These are phyloP conservation scores for Pistacia vera DNA, from an alignment of 345 rosid genomes.

Conservation along the genomic window DNA sequence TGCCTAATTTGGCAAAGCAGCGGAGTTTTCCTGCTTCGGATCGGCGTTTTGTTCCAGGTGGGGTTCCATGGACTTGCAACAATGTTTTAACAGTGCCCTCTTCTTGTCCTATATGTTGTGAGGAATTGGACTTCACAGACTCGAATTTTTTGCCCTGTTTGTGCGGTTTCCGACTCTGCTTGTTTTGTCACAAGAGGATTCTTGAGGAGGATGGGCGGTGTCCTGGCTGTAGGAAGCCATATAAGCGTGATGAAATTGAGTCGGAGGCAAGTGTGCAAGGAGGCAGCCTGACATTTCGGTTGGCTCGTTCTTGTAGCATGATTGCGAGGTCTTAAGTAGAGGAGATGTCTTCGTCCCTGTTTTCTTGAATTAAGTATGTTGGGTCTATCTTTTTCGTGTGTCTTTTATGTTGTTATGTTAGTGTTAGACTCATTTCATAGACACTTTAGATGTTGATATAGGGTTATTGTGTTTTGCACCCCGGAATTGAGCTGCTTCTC, in stretches of 20 bases:
- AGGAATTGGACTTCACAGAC: constrained; percentile 87
- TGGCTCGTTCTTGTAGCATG: constrained; percentile 88
- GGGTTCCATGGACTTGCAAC: constrained; percentile 44
- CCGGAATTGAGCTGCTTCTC: constrained; percentile 50
- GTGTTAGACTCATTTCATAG: constrained; percentile 39
- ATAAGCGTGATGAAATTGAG: constrained; percentile 51
- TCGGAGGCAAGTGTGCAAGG: constrained; percentile 57
- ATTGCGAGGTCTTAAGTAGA: constrained; percentile 72
- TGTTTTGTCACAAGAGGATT: constrained; percentile 95
- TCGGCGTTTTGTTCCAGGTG: constrained; percentile 46
- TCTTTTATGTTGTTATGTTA: constrained; percentile 32
- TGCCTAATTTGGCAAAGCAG: constrained; percentile 80
- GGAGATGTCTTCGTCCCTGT: constrained; percentile 24
- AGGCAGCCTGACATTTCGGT: constrained; percentile 57
- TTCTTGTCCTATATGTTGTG: constrained; percentile 78
- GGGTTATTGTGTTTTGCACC: constrained; percentile 52
- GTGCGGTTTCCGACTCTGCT: constrained; percentile 90
- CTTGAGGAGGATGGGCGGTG: constrained; percentile 92
- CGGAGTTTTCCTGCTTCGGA: constrained; percentile 50
- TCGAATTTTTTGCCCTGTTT: constrained; percentile 79
- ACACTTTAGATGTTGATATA: constrained; percentile 52
- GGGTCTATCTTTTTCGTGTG: constrained; percentile 36
- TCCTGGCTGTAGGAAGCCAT: constrained; percentile 92
- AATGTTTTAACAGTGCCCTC: constrained; percentile 39
- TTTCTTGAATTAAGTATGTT: constrained; percentile 38